A percentile compares a stretch with the other conserved stretches of the same genome.
Evolutionary conservation across 805 yeast species (phyloP).

Genomic region (Teunomyces panamensis): DNA sequence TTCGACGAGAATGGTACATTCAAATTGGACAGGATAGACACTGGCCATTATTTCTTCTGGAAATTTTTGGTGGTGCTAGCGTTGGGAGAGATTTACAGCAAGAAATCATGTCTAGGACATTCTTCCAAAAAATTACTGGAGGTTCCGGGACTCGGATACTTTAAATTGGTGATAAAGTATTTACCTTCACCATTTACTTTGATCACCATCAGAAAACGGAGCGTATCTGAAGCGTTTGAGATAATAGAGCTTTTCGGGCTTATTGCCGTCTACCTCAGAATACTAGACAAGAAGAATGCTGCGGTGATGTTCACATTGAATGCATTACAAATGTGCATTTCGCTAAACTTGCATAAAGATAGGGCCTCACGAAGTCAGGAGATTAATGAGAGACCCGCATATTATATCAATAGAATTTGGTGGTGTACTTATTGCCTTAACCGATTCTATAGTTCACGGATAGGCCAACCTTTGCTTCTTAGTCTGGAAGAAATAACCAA

Average conservation of each 20-base stretch:
- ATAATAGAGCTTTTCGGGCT: conserved; percentile 24
- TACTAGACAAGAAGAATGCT: conserved; percentile 26
- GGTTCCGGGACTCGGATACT: conserved; percentile 22
- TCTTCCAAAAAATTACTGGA: neutral
- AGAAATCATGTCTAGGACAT: conserved; percentile 8
- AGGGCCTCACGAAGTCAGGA: conserved; percentile 8
- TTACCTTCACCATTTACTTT: conserved; percentile 19
- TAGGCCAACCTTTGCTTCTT: conserved; percentile 24
- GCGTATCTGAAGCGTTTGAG: conserved; percentile 14
- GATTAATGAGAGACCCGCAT: conserved; percentile 5
- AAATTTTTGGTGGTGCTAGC: conserved; percentile 21
- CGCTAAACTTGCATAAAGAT: conserved; percentile 23
- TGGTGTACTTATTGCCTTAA: conserved; percentile 28
- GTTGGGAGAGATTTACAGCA: conserved; percentile 20
- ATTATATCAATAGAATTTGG: conserved; percentile 13
- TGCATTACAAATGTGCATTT: conserved; percentile 26
- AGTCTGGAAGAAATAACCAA: conserved; percentile 17
- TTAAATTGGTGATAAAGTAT: conserved; percentile 16
- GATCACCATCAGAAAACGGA: conserved; percentile 10
- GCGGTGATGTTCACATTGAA: conserved; percentile 20
- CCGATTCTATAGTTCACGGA: conserved; percentile 21
- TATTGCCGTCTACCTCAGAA: conserved; percentile 20
- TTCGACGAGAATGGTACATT: conserved; percentile 11
- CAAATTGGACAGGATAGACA: neutral
- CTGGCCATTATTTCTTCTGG: conserved; percentile 14